These are phyloP conservation scores for Phanerochaete carnosa DNA, from an alignment of 768 basidiomycete genomes.

Conservation along the genomic window DNA sequence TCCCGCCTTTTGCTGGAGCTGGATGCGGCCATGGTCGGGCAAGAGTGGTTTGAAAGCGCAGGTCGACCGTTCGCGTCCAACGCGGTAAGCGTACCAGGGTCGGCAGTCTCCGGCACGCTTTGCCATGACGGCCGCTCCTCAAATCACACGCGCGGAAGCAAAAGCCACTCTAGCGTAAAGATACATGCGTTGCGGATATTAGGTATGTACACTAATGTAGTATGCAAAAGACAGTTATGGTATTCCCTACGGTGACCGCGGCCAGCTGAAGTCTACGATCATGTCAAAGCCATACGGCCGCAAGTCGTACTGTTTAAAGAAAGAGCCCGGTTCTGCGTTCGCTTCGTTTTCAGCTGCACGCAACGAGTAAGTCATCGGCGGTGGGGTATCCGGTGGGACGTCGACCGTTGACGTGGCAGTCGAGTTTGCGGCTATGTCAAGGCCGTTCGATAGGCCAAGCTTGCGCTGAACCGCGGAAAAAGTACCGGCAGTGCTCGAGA, in stretches of 20 bases:
- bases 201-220: background rate
- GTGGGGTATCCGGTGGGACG: background rate
- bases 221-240: background rate
- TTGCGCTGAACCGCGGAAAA: background rate
- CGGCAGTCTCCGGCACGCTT: constrained; percentile 9
- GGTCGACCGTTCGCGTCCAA: background rate
- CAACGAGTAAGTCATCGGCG: background rate
- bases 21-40: constrained; percentile 22
- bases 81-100: background rate
- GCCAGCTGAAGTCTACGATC: constrained; percentile 75
- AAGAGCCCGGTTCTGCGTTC: background rate
- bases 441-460: background rate
- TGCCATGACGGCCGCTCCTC: background rate
- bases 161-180: background rate
- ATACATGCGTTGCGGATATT: background rate
- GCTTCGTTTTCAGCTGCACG: constrained; percentile 1
- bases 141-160: background rate
- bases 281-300: constrained; percentile 69
- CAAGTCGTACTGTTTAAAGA: constrained; percentile 64
- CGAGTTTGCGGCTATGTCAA: background rate
- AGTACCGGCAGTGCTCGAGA: background rate
- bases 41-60: background rate
- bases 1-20: constrained; percentile 34
- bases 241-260: constrained; percentile 16
- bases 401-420: background rate